Evolutionary conservation across 768 basidiomycete species (phyloP), one percentile per base, ranked within the genome.

Genomic region (Rhizopogon vinicolor): DNA sequence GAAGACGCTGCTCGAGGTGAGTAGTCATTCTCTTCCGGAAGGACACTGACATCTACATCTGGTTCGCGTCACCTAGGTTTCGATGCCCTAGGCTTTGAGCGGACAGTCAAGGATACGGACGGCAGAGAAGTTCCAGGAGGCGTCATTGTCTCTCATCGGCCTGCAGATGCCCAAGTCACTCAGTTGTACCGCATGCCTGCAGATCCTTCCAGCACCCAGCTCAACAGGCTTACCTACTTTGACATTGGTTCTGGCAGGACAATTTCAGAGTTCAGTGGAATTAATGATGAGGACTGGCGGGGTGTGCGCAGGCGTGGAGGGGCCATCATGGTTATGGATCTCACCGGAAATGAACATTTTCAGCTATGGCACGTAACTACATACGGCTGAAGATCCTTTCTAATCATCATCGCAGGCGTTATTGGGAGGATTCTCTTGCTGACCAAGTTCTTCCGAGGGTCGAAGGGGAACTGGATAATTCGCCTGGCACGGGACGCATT

Each of bases 241-340:
- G 64, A 76, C 51, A 57, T 75, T n/a, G 70, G 68, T 33, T 64
- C 68, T 1, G 75, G 76, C 7, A 64, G 75, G 16, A 71, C 60
- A 7, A 70, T 77, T 55, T 60, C 60, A 14, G 50, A 53, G 4
- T 73, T 74, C 51, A 18, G n/a, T 31, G 54, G 72, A 1, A 68
- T 77, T 31, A 43, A 43, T 16, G 73, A 72, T 5, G 76, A 76
- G n/a, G 72, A 76, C 53, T 76, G 74, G 75, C 65, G 72, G 42
- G 73, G 75, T 7, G 56, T 65, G 28, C 69, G 65, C 60, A 72
- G 74, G 39, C 53, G 63, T 25, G 70, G 72, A 13, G 73, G 74
- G 7, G 65, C 71, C 1, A 64, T 75, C 39, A 67, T 75, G 64
- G 58, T 68, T 5, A 74, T 75, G 73, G 74, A 75, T 51, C 69